These are phyloP conservation scores for Cymbopogon citratus DNA, from an alignment of 176 grass and related monocot species.

Conservation along the genomic window DNA sequence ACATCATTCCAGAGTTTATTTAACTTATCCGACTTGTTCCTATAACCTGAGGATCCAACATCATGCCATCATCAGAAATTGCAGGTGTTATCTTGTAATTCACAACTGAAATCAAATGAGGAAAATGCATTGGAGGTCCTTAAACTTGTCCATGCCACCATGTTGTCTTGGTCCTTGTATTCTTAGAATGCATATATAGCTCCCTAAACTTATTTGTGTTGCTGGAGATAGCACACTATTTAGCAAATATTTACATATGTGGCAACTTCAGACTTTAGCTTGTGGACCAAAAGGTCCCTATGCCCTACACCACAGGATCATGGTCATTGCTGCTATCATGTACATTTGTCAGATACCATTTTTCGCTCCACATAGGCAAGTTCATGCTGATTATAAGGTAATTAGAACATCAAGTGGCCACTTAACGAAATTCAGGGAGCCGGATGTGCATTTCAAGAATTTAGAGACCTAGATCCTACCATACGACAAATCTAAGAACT, in stretches of 20 bases:
- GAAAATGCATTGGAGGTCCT: not conserved
- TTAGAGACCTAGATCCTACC: not conserved
- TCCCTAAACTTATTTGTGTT: not conserved
- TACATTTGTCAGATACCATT: not conserved
- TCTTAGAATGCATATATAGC: not conserved
- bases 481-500: not conserved
- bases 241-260: not conserved
- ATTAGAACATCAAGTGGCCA: not conserved
- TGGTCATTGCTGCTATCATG: not conserved
- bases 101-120: not conserved
- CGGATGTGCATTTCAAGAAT: not conserved
- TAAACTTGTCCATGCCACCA: not conserved
- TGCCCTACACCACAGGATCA: not conserved
- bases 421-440: not conserved
- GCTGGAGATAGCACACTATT: not conserved
- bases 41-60: conserved; percentile 28
- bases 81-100: not conserved
- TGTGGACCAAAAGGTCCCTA: not conserved
- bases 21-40: conserved; percentile 29
- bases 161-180: not conserved
- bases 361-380: not conserved
- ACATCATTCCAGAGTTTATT: conserved; percentile 65
- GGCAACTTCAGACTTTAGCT: not conserved
- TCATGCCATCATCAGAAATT: not conserved
- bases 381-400: not conserved